Evolutionary conservation across 2,329 filamentous ascomycete genomes (phyloP), one percentile per base, ranked within the genome.

Genomic region (Grosmannia serpens): DNA sequence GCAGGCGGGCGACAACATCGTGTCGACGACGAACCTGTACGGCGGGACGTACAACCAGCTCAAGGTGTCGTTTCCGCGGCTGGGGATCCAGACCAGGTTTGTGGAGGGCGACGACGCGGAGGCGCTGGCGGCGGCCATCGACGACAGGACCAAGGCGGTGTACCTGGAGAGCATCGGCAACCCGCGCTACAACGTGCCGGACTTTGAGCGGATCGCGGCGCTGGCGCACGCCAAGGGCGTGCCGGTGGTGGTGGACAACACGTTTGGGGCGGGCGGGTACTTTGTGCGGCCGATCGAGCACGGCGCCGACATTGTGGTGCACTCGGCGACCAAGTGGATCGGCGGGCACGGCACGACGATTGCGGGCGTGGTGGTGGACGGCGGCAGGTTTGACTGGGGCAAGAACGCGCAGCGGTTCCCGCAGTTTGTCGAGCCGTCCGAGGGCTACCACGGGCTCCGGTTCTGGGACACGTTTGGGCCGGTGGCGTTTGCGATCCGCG

Each of bases 21-120:
- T 96, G 56, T 87, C 89, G 15, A 96, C 92, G 8, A 86, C 86
- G 55, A 95, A 95, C 74, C 77, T 96, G 59, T 96, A 96, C 74
- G 91, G 91, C 64, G 91, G 91, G 70, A 96, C 92, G 20, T 96
- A 96, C 78, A 96, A 97, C 75, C 92, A 96, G 77, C 84, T 96
- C 75, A 96, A 96, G 76, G 91, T 96, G 52, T 81, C 90, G 64
- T 78, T 96, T 58, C 87, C 90, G 8, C 84, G 91, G n/a, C 75
- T 96, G 52, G 92, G 92, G 62, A 91, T 97, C 69, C 77, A 78
- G 49, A 94, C 90, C 68, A 95, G 91, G 75, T 96, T 96, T 66
- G 81, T 96, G 67, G 78, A 85, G 58, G 89, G 89, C 51, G 91
- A 96, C 72, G 84, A 84, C 60, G 77, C 88, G 17, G 86, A 86